Base-by-base conservation (phyloP, 2,329 filamentous ascomycete genomes). In the Fusarium citri region DNA sequence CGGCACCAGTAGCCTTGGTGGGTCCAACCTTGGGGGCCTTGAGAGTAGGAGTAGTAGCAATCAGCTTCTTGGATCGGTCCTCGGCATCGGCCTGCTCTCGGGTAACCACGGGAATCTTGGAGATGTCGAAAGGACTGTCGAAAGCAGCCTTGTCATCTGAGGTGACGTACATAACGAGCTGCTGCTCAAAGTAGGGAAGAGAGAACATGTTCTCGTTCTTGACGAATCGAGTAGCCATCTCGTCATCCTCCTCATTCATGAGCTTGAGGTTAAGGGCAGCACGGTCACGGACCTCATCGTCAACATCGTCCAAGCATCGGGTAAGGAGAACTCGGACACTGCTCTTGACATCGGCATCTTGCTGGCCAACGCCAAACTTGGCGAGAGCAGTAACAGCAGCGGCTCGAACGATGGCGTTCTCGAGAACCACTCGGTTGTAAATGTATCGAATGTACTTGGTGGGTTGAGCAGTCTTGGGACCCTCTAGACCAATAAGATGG, bases 371-470 rank as follows among this genome's bases (percentile, higher is more conserved):
- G 75, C 96, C 96, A 77, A 99, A 99, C 81, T 98, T 99, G 76
- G 95, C 94, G 68, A 99, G 83, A 5, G 96, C 96, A 25, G 96
- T 98, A 25, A 98, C 97, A 55, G 96, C 96, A 12, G 96, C 94
- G 50, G 96, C 96, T 73, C 96, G 89, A 22, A 99, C 94, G 68
- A 98, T 94, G 42, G 96, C 94, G 78, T 99, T 99, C 82, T 99
- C 96, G 55, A 99, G 84, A 18, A 99, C 96, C 23, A 99, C 95
- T 64, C 96, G 90, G 84, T 99, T 99, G 85, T 99, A 99, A 78
- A 99, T 99, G 82, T 98, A 99, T 61, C 96, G 93, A 74, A 99
- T 97, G 80, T 98, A 99, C 86, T 99, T 98, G 59, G 96, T 98
- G 1, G 96, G 96, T 76, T 98, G 93, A 18, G 93, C 91, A 5